Base-by-base conservation (phyloP, 2,329 filamentous ascomycete genomes). In the Ilyonectria destructans region DNA sequence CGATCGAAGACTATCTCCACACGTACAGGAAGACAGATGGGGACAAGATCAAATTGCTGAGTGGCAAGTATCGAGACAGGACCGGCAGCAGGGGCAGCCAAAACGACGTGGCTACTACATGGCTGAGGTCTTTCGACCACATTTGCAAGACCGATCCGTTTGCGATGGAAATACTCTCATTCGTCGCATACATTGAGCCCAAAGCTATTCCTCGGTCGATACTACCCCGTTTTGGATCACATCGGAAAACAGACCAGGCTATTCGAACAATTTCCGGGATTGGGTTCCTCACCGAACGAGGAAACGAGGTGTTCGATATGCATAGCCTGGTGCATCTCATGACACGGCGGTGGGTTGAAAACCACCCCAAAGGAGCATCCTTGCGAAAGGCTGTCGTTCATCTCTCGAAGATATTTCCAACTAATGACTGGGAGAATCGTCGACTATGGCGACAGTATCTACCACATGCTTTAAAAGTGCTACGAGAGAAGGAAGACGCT, bases 61-160 rank as follows among this genome's bases (percentile, higher is more conserved):
- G 46, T 15, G 19, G 7, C 56, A 78, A 82, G 13, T 82, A 82
- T 29, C 68, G 71, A 5, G 82, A 83, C 63, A 71, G 75, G 5
- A 75, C 65, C 1, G 40, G 57, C 2, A 76, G 78, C 23, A 80
- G 82, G 62, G 68, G 60, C 3, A 74, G 80, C 4, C 77, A 77
- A 45, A 79, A 81, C 33, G 75, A 82, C 1, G 74, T 85, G 2
- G 80, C 79, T 6, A 78, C 76, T 0, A 83, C 83, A 1, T 82
- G 82, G 79, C 58, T 82, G 0, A 74, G 85, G 6, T 84, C 83
- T 0, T 83, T 86, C 17, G 67, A 82, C 6, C 77, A 82, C 33
- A 81, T 85, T 8, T 72, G 69, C 3, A 59, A 65, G 12, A 60
- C 35, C 1, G 69, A 82, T 55, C 6, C 57, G 3, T 33, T 71